Evolutionary conservation across 2,329 filamentous ascomycete species (phyloP).

Genomic region (Parafenestella ontariensis): DNA sequence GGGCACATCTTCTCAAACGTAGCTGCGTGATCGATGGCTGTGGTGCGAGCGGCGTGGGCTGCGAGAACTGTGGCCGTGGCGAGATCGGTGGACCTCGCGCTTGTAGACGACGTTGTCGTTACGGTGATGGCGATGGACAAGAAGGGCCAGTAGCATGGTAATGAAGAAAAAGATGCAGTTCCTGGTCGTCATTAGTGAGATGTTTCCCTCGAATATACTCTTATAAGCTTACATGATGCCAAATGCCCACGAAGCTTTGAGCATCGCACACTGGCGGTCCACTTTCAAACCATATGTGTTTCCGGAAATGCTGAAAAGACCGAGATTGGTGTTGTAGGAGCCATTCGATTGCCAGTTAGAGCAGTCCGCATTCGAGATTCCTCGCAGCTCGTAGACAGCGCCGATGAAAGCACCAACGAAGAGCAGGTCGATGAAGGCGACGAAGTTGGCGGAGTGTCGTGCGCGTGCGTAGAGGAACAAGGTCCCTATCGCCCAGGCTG

Average conservation of each 20-base stretch:
- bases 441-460: slow-evolving; percentile 65
- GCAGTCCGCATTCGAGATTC: slow-evolving; percentile 71
- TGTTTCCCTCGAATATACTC: no score
- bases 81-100: slow-evolving; percentile 57
- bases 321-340: slow-evolving; percentile 65
- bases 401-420: slow-evolving; percentile 71
- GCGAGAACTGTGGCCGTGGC: slow-evolving; percentile 51
- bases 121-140: slow-evolving; percentile 56
- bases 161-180: slow-evolving; percentile 50
- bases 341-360: slow-evolving; percentile 59
- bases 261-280: slow-evolving; percentile 85
- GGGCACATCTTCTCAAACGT: slow-evolving; percentile 34
- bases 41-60: slow-evolving; percentile 46
- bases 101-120: slow-evolving; percentile 58
- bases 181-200: slow-evolving; percentile 36
- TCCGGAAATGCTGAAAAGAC: slow-evolving; percentile 64
- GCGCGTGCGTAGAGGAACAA: slow-evolving; percentile 66
- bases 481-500: slow-evolving; percentile 68
- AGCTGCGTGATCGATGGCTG: slow-evolving; percentile 47
- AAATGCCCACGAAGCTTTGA: slow-evolving; percentile 88
- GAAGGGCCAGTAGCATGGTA: slow-evolving; percentile 65
- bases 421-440: slow-evolving; percentile 66
- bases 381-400: slow-evolving; percentile 64
- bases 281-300: slow-evolving; percentile 60
- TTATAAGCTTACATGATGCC: slow-evolving; percentile 77